These are phyloP conservation scores for Ophiocordyceps camponoti-rufipedis DNA, from an alignment of 2,329 filamentous ascomycete genomes.

Conservation along the genomic window DNA sequence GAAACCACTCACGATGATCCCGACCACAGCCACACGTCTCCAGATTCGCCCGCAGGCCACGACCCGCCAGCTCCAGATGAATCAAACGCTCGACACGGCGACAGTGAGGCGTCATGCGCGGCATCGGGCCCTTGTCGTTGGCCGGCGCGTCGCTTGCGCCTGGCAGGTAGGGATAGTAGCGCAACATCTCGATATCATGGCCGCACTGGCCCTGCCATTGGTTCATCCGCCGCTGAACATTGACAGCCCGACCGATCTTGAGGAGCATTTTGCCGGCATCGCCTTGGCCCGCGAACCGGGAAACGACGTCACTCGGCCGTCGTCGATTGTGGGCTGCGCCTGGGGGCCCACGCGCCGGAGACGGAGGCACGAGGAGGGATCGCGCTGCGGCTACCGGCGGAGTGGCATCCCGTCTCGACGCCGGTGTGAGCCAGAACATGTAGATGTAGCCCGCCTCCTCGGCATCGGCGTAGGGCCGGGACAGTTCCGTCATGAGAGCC, in stretches of 20 bases:
- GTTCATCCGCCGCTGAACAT: constrained; percentile 79
- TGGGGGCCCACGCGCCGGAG: constrained; percentile 9
- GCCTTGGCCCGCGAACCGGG: constrained; percentile 23
- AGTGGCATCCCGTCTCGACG: constrained; percentile 28
- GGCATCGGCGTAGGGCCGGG: constrained; percentile 47
- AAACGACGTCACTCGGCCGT: constrained; percentile 35
- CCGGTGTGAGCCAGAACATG: constrained; percentile 88
- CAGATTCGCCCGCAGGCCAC: constrained; percentile 34
- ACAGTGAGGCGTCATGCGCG: constrained; percentile 64
- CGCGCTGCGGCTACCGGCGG: constrained; percentile 40
- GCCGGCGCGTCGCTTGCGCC: constrained; percentile 14
- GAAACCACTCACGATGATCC: constrained; percentile 90
- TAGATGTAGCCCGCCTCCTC: constrained; percentile 85
- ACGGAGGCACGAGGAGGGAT: constrained; percentile 35
- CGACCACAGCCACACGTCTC: constrained; percentile 61
- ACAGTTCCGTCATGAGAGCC: constrained; percentile 56
- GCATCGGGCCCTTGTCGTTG: constrained; percentile 10
- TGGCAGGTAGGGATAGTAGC: constrained; percentile 74
- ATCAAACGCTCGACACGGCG: constrained; percentile 80
- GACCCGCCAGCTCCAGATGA: constrained; percentile 65
- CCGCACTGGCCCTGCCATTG: constrained; percentile 91
- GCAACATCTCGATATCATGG: constrained; percentile 69
- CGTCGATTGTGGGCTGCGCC: constrained; percentile 20
- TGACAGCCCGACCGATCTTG: constrained; percentile 51
- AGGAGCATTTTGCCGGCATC: constrained; percentile 40